Base-by-base conservation (phyloP, 2,329 filamentous ascomycete genomes). In the Colletotrichum tofieldiae region DNA sequence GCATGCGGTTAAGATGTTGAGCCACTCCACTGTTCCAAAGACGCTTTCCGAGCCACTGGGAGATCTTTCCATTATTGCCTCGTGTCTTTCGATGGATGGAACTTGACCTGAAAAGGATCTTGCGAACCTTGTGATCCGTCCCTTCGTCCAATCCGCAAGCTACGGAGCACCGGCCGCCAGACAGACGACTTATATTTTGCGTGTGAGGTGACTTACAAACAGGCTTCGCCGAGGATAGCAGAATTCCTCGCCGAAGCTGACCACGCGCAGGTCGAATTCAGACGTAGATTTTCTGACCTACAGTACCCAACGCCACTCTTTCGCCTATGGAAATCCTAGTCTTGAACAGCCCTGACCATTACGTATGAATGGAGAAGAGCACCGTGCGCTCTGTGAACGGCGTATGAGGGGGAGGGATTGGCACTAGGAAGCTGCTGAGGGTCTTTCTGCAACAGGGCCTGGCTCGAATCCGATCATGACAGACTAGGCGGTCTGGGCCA, bases 401-500 rank as follows among this genome's bases (percentile, higher is more conserved):
- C 32, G 37, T 26, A 37, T 11, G 35, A 41, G 11, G 35, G n/a
- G 18, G 29, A 32, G 29, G 6, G 51, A 26, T 3, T 8, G 9
- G 20, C 20, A 39, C 45, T 6, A 29, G 6, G 14, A 23, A 39
- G 14, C 45, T n/a, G 39, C 29, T 12, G 3, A 23, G 29, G 20
- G 26, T 12, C 43, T 47, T 23, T 54, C 29, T 41, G 52, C 47
- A 43, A 59, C 7, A 26, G 11, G 11, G 8, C 45, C 2, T 45
- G 32, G 11, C 35, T 20, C 23, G 32, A 43, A 4, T 20, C 18
- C 12, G 39, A 37, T 18, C 37, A 62, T 59, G 37, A 59, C 35
- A 26, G 29, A 20, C 16, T 9, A 47, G 54, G 39, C 16, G 65
- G 69, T 47, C 69, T 72, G 65, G 64, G 47, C 69, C 52, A 11